A percentile compares a stretch with the other conserved stretches of the same genome.
Evolutionary conservation across 495 filamentous ascomycete species (phyloP).

Genomic region (Cairneyella variabilis): DNA sequence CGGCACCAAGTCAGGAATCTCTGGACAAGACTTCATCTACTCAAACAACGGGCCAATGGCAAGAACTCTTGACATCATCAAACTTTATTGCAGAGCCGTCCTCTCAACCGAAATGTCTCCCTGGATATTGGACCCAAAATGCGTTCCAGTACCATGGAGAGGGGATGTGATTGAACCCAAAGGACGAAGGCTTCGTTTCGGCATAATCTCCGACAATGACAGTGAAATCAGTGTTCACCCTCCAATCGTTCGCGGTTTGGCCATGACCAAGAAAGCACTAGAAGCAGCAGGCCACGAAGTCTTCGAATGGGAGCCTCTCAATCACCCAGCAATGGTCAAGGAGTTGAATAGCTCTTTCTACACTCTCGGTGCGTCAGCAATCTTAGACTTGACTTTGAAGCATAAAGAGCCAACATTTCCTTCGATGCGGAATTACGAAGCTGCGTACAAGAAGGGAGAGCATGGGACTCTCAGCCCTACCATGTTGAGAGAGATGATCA

Average conservation of each 20-base stretch:
- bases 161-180: constrained; percentile 22
- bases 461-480: constrained; percentile 21
- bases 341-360: constrained; percentile 50
- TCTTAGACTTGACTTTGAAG: constrained; percentile 40
- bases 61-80: constrained; percentile 34
- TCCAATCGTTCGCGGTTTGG: constrained; percentile 43
- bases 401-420: constrained; percentile 49
- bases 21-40: constrained; percentile 31
- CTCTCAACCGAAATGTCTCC: constrained; percentile 30
- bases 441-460: constrained; percentile 17
- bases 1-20: constrained; percentile 24
- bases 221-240: constrained; percentile 54
- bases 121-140: constrained; percentile 39
- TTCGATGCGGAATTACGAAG: constrained; percentile 24
- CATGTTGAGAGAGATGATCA: constrained; percentile 28
- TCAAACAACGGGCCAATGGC: constrained; percentile 45
- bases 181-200: constrained; percentile 41
- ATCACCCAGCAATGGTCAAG: constrained; percentile 38
- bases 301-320: constrained; percentile 30
- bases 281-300: constrained; percentile 40
- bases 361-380: constrained; percentile 53
- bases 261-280: constrained; percentile 39
- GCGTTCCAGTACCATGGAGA: constrained; percentile 43
- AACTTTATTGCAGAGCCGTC: constrained; percentile 39
- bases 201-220: constrained; percentile 48